Percentiles rank a stretch among this genome's conserved stretches.
phyloP scores from a whole-genome alignment of 1,284 basidiomycete genomes.

The Anthracocystis setariae region DNA sequence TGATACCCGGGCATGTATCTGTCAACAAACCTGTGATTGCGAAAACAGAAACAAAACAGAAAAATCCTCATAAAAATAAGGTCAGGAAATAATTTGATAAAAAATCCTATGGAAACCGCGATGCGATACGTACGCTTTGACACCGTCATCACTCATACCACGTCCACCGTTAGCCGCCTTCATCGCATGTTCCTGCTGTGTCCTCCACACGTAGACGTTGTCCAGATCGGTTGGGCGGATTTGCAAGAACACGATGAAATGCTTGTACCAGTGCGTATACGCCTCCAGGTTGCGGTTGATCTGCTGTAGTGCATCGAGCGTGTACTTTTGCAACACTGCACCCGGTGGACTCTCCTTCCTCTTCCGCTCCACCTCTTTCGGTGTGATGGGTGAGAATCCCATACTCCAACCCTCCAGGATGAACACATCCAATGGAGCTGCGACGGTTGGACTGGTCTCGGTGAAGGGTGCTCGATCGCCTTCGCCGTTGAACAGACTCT shows the following conservation, averaged over 20 bases:
- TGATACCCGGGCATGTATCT: slow-evolving; percentile 70
- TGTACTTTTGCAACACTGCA: slow-evolving; percentile 20
- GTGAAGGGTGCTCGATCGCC: slow-evolving; percentile 24
- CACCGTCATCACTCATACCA: slow-evolving; percentile 37
- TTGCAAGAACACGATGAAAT: slow-evolving; percentile 40
- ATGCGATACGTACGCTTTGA: slow-evolving; percentile 25
- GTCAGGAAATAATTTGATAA: background rate
- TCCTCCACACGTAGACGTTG: slow-evolving; percentile 43
- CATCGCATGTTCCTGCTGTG: slow-evolving; percentile 47
- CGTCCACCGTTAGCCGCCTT: slow-evolving; percentile 37
- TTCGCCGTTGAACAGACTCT: slow-evolving; percentile 32
- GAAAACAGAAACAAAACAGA: too few species aligned
- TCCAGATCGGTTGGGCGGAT: slow-evolving; percentile 32
- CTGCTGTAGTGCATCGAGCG: slow-evolving; percentile 21
- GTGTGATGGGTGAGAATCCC: slow-evolving; percentile 34
- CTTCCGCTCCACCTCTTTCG: slow-evolving; percentile 13
- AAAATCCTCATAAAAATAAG: background rate
- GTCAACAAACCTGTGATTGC: slow-evolving; percentile 32
- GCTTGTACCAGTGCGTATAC: slow-evolving; percentile 27
- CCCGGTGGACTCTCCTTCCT: background rate
- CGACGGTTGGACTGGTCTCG: slow-evolving; percentile 6
- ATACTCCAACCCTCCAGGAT: slow-evolving; percentile 49
- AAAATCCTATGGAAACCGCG: background rate
- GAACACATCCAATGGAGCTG: slow-evolving; percentile 30
- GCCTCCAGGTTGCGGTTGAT: slow-evolving; percentile 33